These are phyloP conservation scores for Neoboletus brunneissimus DNA, from an alignment of 768 basidiomycete genomes.

Conservation along the genomic window DNA sequence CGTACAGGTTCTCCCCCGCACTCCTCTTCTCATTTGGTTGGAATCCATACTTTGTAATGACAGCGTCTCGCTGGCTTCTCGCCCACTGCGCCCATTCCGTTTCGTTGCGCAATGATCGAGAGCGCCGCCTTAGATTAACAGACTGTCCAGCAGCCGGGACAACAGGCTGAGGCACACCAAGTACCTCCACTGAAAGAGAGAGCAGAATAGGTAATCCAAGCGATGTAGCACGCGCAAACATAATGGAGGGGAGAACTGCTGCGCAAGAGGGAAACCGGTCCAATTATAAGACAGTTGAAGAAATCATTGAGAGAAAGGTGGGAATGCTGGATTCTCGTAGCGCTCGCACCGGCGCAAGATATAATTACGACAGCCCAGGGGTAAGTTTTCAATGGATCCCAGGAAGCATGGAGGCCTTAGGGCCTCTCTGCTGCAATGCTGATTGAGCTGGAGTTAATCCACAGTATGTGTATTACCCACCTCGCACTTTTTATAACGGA, in stretches of 20 bases:
- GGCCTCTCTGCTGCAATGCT: not conserved
- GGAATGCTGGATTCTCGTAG: not conserved
- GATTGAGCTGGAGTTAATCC: not conserved
- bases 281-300: constrained; percentile 5
- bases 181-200: constrained; percentile 7
- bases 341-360: constrained; percentile 3
- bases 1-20: constrained; percentile 48
- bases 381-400: not conserved
- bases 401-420: not conserved
- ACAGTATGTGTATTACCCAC: not conserved
- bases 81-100: constrained; percentile 38
- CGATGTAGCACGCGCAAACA: constrained; percentile 2
- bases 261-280: constrained; percentile 2
- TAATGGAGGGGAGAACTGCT: constrained; percentile 3
- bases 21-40: constrained; percentile 35
- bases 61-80: constrained; percentile 39
- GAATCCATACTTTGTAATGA: constrained; percentile 49
- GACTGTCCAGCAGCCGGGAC: constrained; percentile 18
- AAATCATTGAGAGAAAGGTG: constrained; percentile 6
- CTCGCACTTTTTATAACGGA: not conserved
- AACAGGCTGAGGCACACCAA: constrained; percentile 10
- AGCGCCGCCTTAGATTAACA: constrained; percentile 18
- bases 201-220: constrained; percentile 13
- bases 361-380: constrained; percentile 5
- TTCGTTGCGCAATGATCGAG: constrained; percentile 12